Evolutionary conservation across 2,329 filamentous ascomycete species (phyloP), one percentile per base, ranked within the genome.

Genomic region (Penicillium fuscoglaucum): DNA sequence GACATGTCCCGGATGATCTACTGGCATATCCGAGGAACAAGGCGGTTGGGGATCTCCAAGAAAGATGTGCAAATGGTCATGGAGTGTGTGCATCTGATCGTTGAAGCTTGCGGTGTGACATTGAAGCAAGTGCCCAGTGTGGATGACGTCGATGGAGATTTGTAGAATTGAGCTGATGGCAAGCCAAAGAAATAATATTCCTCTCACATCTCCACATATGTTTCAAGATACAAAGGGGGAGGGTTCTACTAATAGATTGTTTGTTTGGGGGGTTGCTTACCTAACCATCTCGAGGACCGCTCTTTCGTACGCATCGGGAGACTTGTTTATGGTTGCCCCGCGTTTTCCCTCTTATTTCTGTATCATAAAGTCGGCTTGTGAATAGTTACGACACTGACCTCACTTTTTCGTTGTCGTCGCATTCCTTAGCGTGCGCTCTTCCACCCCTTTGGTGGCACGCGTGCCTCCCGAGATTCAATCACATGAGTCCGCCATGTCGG

Each of bases 21-120:
- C 4, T 78, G 76, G 75, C 76, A 79, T 69, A 63, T 77, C 8
- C 65, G 76, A 24, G 75, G 76, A 0, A 55, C 70, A 40, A 70
- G 75, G 24, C 63, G 74, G 47, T 55, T 78, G n/a, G 72, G 71
- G 0, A 61, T 74, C 6, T 66, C 64, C 43, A 62, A 61, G 45
- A 68, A 74, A 31, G 73, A 78, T 64, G 70, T 74, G 5, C 72
- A 78, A 61, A 58, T 62, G 56, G 56, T 63, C 12, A 59, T 61
- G 37, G 52, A 62, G 19, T 63, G 60, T 55, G 58, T 62, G 40
- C 47, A 52, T 17, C 24, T 55, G 7, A 58, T 63, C 21, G 52
- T 62, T 17, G 51, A 51, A 45, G 56, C 59, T 40, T 60, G 57
- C 43, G 62, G 55, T 26, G 39, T 59, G 6, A 57, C 57, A 28